Percentiles rank a stretch among this genome's conserved stretches.
Evolutionary conservation across 2,329 filamentous ascomycete genomes (phyloP).

Genomic region (Byssoonygena ceratinophila): DNA sequence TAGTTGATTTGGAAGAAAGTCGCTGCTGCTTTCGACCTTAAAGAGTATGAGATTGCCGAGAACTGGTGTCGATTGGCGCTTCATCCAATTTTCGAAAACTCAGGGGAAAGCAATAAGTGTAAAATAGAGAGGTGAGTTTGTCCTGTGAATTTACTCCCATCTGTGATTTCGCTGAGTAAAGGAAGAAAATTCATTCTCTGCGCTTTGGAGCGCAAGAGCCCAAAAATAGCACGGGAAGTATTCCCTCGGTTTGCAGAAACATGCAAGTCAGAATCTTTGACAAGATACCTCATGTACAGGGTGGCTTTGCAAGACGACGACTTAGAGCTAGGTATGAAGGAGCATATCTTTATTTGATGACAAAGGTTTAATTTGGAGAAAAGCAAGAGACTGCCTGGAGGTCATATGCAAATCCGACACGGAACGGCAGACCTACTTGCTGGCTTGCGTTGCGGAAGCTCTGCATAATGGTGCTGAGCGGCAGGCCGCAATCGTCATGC

Average conservation of each 20-base stretch:
- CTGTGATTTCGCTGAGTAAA: constrained; percentile 12
- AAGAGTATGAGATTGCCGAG: constrained; percentile 47
- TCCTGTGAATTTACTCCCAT: background rate
- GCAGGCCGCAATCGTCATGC: constrained; percentile 50
- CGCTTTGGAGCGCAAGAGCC: constrained; percentile 49
- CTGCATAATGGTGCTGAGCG: constrained; percentile 53
- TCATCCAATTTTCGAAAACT: constrained; percentile 55
- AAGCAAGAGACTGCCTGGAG: constrained; percentile 55
- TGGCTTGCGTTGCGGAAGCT: constrained; percentile 70
- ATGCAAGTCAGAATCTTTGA: constrained; percentile 52
- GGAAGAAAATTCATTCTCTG: constrained; percentile 63
- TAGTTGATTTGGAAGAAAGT: constrained; percentile 73
- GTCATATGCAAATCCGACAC: constrained; percentile 45
- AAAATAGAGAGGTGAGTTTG: constrained; percentile 53
- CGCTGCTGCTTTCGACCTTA: constrained; percentile 48
- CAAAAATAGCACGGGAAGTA: constrained; percentile 44
- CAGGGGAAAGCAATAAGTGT: constrained; percentile 54
- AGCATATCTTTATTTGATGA: constrained; percentile 11
- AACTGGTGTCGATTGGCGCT: constrained; percentile 63
- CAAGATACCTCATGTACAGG: constrained; percentile 66
- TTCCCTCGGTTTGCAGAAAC: constrained; percentile 51
- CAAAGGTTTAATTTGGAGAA: background rate
- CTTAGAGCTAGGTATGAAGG: constrained; percentile 38
- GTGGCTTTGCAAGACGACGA: constrained; percentile 53
- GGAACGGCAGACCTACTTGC: constrained; percentile 55